A percentile compares a stretch with the other conserved stretches of the same genome.
phyloP scores from a whole-genome alignment of 2,329 filamentous ascomycete genomes.

The Paracorniculantispora psalliotae region DNA sequence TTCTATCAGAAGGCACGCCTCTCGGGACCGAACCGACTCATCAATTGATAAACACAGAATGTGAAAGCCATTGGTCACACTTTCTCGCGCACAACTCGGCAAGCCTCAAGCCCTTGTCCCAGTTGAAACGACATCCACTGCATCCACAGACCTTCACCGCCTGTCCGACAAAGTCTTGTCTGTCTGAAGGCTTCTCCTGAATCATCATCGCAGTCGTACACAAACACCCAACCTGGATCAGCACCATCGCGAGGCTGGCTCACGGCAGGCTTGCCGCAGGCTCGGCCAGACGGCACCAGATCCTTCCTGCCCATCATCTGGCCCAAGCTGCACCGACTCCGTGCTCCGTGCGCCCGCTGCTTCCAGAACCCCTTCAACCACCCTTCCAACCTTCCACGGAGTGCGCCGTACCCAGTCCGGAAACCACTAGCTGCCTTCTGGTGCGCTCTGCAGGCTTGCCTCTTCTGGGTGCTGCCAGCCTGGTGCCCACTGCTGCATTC shows the following conservation, averaged over 20 bases:
- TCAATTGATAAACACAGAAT: neutral
- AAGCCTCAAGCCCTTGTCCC: conserved; percentile 9
- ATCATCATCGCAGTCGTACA: neutral
- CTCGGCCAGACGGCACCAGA: conserved; percentile 7
- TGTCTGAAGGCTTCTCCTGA: neutral
- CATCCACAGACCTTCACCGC: conserved; percentile 6
- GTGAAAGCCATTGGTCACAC: neutral
- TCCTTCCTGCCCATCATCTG: conserved; percentile 7
- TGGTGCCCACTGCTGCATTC: neutral
- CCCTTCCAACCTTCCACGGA: neutral
- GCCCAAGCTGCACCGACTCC: neutral
- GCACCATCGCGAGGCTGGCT: neutral
- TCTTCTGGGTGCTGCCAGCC: neutral
- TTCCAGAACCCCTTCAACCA: conserved; percentile 6
- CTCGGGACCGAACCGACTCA: neutral
- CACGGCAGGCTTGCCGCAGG: conserved; percentile 3
- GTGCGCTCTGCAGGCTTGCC: neutral
- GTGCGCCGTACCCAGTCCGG: neutral
- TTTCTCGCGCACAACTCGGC: neutral
- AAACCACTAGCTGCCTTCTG: neutral
- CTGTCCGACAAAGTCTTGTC: neutral
- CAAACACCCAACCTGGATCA: neutral
- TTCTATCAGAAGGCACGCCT: neutral
- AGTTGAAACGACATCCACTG: conserved; percentile 4
- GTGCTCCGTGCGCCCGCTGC: neutral